These are phyloP conservation scores for Aspergillus puulaauensis DNA, from an alignment of 2,329 filamentous ascomycete species.

Conservation along the genomic window DNA sequence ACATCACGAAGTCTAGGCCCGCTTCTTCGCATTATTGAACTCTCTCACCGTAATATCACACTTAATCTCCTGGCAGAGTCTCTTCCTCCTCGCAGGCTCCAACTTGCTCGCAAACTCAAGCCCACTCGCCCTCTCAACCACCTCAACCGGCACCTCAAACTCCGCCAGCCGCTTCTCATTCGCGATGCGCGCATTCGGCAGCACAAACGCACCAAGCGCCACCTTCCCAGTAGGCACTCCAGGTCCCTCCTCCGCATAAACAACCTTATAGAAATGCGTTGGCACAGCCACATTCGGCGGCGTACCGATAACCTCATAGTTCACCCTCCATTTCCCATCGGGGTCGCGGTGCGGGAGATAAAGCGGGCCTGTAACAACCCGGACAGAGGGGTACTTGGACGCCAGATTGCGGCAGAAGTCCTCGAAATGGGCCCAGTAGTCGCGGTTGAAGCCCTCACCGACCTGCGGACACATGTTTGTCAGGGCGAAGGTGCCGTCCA, in stretches of 20 bases:
- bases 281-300: conserved; percentile 94
- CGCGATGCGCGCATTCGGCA: conserved; percentile 85
- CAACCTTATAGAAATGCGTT: conserved; percentile 99
- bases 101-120: conserved; percentile 86
- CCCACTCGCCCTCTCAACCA: conserved; percentile 86
- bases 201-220: conserved; percentile 87
- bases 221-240: conserved; percentile 65
- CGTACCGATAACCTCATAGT: conserved; percentile 91
- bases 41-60: conserved; percentile 84
- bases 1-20: conserved; percentile 11
- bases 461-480: conserved; percentile 99
- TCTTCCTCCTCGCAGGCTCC: conserved; percentile 69
- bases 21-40: conserved; percentile 61
- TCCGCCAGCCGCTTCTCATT: conserved; percentile 85
- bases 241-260: conserved; percentile 84
- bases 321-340: conserved; percentile 94
- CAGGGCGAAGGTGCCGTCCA: conserved; percentile 92
- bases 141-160: conserved; percentile 93
- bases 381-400: conserved; percentile 75
- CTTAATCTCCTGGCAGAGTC: conserved; percentile 80
- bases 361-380: conserved; percentile 88
- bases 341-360: conserved; percentile 85
- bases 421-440: conserved; percentile 99
- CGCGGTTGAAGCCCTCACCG: conserved; percentile 95
- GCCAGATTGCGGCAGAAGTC: conserved; percentile 91